Percentiles rank a stretch among this genome's conserved stretches.
These are phyloP conservation scores for Erysiphe neolycopersici DNA, from an alignment of 2,329 filamentous ascomycete genomes.

Conservation along the genomic window DNA sequence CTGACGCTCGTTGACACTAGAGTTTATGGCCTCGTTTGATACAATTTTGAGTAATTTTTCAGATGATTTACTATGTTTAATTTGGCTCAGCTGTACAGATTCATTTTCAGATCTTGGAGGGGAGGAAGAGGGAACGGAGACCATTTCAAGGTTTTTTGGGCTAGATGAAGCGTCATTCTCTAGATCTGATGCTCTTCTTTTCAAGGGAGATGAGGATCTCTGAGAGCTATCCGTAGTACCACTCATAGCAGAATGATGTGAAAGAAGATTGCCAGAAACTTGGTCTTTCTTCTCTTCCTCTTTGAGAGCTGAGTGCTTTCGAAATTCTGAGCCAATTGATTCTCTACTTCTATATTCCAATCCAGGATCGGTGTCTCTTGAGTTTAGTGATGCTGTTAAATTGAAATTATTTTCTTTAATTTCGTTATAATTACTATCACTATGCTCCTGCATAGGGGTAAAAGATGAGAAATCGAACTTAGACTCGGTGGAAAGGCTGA, in stretches of 20 bases:
- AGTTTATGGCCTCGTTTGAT: background rate
- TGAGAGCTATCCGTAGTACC: constrained; percentile 29
- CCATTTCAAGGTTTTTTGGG: constrained; percentile 14
- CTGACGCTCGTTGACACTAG: background rate
- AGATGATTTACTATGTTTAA: background rate
- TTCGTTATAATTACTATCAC: constrained; percentile 16
- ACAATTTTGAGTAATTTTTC: background rate
- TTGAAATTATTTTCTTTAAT: constrained; percentile 23
- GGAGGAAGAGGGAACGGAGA: constrained; percentile 5
- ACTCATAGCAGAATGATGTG: constrained; percentile 29
- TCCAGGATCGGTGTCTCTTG: constrained; percentile 28
- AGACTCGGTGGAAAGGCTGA: constrained; percentile 11
- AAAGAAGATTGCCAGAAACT: constrained; percentile 22
- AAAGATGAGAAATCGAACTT: constrained; percentile 21
- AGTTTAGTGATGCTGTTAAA: constrained; percentile 24
- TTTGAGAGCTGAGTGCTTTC: constrained; percentile 14
- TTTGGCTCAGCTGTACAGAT: background rate
- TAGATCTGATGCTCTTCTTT: constrained; percentile 26
- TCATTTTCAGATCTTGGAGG: constrained; percentile 2
- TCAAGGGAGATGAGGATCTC: constrained; percentile 36
- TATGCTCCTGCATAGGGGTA: constrained; percentile 19
- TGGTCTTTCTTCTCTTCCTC: constrained; percentile 15
- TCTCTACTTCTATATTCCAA: constrained; percentile 24
- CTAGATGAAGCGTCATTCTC: constrained; percentile 9
- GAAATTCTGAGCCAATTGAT: constrained; percentile 5